Evolutionary conservation across 805 yeast species (phyloP).

Genomic region (Cyberlindnera euphorbiae): DNA sequence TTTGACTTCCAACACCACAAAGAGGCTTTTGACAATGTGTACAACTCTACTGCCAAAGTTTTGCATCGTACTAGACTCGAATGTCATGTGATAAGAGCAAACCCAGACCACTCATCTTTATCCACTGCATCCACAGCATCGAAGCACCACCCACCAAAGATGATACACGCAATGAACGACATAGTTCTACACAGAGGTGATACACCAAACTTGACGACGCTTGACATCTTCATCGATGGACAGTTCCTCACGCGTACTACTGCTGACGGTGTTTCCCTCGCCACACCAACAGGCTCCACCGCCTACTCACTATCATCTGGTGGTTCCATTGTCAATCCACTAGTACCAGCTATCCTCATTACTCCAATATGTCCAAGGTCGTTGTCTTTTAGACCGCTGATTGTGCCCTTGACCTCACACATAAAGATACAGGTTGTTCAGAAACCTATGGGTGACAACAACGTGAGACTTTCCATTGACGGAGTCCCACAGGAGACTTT

Average conservation of each 20-base stretch:
- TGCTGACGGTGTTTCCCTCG: constrained; percentile 81
- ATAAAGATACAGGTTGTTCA: constrained; percentile 56
- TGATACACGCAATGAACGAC: constrained; percentile 88
- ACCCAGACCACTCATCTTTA: background rate
- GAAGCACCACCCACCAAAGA: constrained; percentile 25
- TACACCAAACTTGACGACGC: constrained; percentile 75
- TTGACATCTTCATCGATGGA: constrained; percentile 83
- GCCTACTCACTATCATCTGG: constrained; percentile 89
- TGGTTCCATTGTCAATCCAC: constrained; percentile 88
- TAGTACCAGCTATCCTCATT: constrained; percentile 73
- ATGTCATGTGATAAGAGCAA: constrained; percentile 52
- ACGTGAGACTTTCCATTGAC: constrained; percentile 69
- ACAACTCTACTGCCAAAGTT: constrained; percentile 63
- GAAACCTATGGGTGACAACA: constrained; percentile 34
- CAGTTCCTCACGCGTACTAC: constrained; percentile 83
- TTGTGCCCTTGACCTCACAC: constrained; percentile 75
- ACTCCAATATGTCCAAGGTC: constrained; percentile 94
- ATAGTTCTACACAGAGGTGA: constrained; percentile 84
- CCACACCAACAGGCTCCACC: constrained; percentile 94
- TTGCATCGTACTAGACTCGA: constrained; percentile 74
- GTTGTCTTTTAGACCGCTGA: constrained; percentile 81
- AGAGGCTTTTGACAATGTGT: constrained; percentile 60
- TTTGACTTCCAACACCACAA: constrained; percentile 66
- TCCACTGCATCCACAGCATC: too few species aligned
- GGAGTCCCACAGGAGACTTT: constrained; percentile 74